Percentiles rank a stretch among this genome's conserved stretches.
phyloP scores from a whole-genome alignment of 768 basidiomycete genomes.

The Xerocomus spinulosus region DNA sequence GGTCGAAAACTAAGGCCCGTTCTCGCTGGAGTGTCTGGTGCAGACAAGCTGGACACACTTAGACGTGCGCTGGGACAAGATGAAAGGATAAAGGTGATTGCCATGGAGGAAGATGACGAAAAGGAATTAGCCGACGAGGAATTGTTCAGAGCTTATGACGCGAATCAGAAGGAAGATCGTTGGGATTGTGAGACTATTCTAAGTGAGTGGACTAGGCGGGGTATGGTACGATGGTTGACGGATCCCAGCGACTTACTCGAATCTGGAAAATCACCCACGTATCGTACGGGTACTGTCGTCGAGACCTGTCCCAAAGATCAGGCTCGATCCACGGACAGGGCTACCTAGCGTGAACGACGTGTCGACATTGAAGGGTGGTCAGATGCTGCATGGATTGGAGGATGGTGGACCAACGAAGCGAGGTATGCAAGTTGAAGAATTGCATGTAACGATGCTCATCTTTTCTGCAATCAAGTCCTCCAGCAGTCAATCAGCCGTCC shows the following conservation, averaged over 20 bases:
- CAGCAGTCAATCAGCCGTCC: slow-evolving; percentile 59
- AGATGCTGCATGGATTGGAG: slow-evolving; percentile 16
- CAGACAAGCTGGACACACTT: slow-evolving; percentile 77
- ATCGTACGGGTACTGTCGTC: slow-evolving; percentile 67
- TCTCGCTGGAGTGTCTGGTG: slow-evolving; percentile 65
- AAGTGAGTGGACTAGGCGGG: slow-evolving; percentile 47
- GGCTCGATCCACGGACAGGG: slow-evolving; percentile 72
- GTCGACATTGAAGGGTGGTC: slow-evolving; percentile 1
- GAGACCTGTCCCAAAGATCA: slow-evolving; percentile 57
- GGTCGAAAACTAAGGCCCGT: slow-evolving; percentile 82
- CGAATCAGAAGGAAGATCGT: slow-evolving; percentile 56
- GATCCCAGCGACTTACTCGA: slow-evolving; percentile 83
- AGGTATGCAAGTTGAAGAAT: slow-evolving; percentile 20
- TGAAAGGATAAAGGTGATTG: slow-evolving; percentile 46
- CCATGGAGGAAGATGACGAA: slow-evolving; percentile 43
- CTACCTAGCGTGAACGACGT: slow-evolving; percentile 51
- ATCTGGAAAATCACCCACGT: slow-evolving; percentile 93
- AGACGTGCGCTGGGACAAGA: slow-evolving; percentile 74
- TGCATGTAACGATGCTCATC: slow-evolving; percentile 1
- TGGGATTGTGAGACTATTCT: slow-evolving; percentile 99
- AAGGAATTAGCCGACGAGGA: slow-evolving; percentile 41
- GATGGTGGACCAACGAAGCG: slow-evolving; percentile 19
- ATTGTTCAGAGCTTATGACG: slow-evolving; percentile 37
- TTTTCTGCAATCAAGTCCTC: slow-evolving; percentile 1
- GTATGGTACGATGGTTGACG: slow-evolving; percentile 6